These are phyloP conservation scores for Citrus inodora DNA, from an alignment of 345 rosid species.

Conservation along the genomic window DNA sequence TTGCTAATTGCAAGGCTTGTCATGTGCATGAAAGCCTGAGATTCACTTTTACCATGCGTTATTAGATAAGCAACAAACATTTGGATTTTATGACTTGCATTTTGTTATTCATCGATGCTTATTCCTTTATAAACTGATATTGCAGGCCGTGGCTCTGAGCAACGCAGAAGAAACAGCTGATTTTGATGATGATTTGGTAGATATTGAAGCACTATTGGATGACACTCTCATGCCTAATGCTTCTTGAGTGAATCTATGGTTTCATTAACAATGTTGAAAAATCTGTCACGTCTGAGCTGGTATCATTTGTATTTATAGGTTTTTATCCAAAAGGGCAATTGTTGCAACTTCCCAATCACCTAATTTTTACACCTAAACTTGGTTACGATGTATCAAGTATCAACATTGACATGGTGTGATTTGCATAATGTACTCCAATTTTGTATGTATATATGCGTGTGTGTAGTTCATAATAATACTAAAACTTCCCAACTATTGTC, in stretches of 20 bases:
- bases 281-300: neutral
- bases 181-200: constrained; percentile 53
- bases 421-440: neutral
- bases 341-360: neutral
- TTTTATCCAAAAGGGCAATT: constrained; percentile 14
- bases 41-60: neutral
- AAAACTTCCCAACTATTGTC: no score
- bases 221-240: constrained; percentile 46
- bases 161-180: constrained; percentile 33
- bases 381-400: neutral
- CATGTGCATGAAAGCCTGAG: no score
- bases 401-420: neutral
- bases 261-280: constrained; percentile 8
- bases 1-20: no score
- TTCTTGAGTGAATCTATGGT: constrained; percentile 21
- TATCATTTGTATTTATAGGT: neutral
- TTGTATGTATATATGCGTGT: neutral
- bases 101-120: neutral
- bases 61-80: neutral
- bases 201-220: constrained; percentile 50
- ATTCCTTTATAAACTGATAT: neutral
- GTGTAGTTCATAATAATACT: no score
- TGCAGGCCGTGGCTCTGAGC: constrained; percentile 41
- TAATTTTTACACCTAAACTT: neutral
- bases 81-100: neutral